Base-by-base conservation (phyloP, 169 alveolate genomes). In the Plasmodium fragile region DNA sequence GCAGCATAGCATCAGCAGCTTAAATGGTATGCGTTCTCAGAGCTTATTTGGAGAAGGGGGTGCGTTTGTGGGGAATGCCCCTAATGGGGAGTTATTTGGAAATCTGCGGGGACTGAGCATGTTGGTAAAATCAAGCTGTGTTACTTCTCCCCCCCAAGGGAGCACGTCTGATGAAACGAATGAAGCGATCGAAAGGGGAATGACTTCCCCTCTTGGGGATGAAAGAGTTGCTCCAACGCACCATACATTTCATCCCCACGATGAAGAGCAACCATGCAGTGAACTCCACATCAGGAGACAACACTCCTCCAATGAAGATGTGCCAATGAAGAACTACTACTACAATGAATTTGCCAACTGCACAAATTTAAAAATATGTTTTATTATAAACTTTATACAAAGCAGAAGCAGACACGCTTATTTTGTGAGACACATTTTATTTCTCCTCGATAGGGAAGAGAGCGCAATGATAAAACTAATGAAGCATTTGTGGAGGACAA, bases 291-390 rank as follows among this genome's bases (percentile, higher is more conserved):
- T 45, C 45, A 16, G 83, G 78, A 41, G 69, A 72, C 30, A 11
- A 71, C 13, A 25, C 34, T 75, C 75, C 36, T 22, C 13, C 4
- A 39, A 22, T 10, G 25, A 65, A 4, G 22, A 18, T 1, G 1
- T 4, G 8, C 36, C 10, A 65, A 28, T 22, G 75, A 22, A 65
- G 32, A 65, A 8, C 13, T 85, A 41, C 13, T 85, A 41, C 41
- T 77, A 75, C 11, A 55, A 85, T 36, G 93, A 69, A 25, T 85
- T 45, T 75, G 25, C 53, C 10, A 52, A 85, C 79, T 75, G 87
- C 59, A 41, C 45, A 77, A 85, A 45, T 49, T 18, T 75, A 30
- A 87, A 87, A 87, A 87, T 78, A n/a, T 78, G 81, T 52, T 87
- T 87, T 52, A n/a, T 87, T 25, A 73, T 72, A 4, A 10, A 72